A percentile compares a stretch with the other conserved stretches of the same genome.
Conservation (phyloP, 306 rosid genomes). For the cucumber (Cucumis sativus) region DNA sequence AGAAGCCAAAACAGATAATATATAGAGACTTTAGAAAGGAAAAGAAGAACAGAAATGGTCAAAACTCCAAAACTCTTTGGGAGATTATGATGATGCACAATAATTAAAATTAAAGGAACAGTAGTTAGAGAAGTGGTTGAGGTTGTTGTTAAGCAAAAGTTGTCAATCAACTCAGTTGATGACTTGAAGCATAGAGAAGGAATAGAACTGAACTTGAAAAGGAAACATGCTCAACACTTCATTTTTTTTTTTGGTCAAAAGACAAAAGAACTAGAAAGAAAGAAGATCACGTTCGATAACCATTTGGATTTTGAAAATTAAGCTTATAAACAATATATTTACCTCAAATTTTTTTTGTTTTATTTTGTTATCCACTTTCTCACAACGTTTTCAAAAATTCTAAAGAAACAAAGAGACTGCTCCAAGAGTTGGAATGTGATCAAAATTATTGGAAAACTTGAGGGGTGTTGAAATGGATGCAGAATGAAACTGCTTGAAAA, state of each 20-base stretch:
- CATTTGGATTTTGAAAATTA: too few species aligned
- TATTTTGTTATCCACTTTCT: too few species aligned
- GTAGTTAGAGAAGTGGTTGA: slow-evolving; percentile 9
- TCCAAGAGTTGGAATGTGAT: too few species aligned
- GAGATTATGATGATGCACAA: neutral
- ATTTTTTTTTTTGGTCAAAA: neutral
- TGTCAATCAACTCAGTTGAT: slow-evolving; percentile 7
- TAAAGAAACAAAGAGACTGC: neutral
- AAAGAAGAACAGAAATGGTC: neutral
- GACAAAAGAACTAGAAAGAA: neutral
- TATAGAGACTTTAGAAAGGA: neutral
- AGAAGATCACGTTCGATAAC: too few species aligned
- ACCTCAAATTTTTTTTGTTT: too few species aligned
- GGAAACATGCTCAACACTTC: neutral
- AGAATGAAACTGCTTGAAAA: too few species aligned
- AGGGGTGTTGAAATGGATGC: too few species aligned
- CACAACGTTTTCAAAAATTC: too few species aligned
- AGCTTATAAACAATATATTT: too few species aligned
- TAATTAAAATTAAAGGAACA: slow-evolving; percentile 7
- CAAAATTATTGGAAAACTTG: too few species aligned
- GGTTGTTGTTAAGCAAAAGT: slow-evolving; percentile 2
- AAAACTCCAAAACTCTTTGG: neutral
- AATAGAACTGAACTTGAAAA: neutral
- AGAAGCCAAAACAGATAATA: neutral
- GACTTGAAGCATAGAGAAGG: slow-evolving; percentile 7